Evolutionary conservation across 2,329 filamentous ascomycete species (phyloP).

Genomic region (Rosellinia necatrix): DNA sequence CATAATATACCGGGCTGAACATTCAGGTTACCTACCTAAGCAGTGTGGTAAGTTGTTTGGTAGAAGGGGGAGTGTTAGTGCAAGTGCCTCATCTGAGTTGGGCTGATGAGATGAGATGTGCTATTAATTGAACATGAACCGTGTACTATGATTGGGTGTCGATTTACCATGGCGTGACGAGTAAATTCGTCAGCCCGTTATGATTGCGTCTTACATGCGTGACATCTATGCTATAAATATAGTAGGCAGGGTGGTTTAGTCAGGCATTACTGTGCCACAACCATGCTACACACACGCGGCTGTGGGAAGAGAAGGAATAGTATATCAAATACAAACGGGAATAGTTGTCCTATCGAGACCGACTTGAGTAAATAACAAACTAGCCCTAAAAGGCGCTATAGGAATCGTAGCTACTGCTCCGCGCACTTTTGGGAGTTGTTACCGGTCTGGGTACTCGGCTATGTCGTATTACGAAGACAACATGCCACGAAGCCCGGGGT

Average conservation of each 20-base stretch:
- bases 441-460: background rate
- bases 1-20: no score
- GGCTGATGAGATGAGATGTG: background rate
- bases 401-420: no score
- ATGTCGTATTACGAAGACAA: background rate
- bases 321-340: background rate
- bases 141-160: background rate
- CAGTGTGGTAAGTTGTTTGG: no score
- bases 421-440: background rate
- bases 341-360: background rate
- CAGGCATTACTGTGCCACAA: conserved; percentile 5
- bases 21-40: no score
- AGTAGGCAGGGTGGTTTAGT: conserved; percentile 8
- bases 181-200: background rate
- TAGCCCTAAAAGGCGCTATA: no score
- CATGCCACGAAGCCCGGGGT: background rate
- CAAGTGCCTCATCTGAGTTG: no score
- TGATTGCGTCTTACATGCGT: conserved; percentile 3
- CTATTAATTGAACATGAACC: background rate
- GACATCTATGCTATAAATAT: conserved; percentile 14
- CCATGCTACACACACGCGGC: background rate
- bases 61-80: no score
- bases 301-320: background rate
- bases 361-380: background rate
- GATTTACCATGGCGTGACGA: background rate